Evolutionary conservation across 2,329 filamentous ascomycete species (phyloP).

Genomic region (Beauveria pseudobassiana): DNA sequence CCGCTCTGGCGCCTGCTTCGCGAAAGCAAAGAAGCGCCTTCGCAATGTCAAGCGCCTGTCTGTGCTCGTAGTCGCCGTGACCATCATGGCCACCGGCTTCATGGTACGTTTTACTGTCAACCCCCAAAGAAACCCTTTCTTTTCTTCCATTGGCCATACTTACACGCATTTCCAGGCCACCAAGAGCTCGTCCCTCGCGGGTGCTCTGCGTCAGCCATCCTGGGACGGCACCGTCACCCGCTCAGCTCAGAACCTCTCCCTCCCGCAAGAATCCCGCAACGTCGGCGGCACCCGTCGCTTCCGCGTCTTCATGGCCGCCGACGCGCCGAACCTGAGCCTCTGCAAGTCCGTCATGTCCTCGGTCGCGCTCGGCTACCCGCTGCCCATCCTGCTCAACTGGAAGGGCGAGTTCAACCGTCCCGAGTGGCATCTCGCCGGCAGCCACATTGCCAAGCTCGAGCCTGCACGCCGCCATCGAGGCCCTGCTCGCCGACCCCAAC

Average conservation of each 20-base stretch:
- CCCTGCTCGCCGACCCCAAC: constrained; percentile 17
- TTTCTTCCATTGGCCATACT: neutral
- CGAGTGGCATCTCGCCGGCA: constrained; percentile 30
- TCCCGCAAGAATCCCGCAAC: neutral
- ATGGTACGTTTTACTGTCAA: neutral
- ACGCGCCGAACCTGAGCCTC: constrained; percentile 28
- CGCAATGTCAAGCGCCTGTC: constrained; percentile 9
- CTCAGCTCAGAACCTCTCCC: constrained; percentile 7
- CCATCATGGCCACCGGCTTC: constrained; percentile 9
- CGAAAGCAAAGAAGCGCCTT: constrained; percentile 6
- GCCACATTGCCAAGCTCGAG: constrained; percentile 31
- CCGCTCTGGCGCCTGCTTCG: neutral
- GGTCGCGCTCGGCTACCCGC: constrained; percentile 30
- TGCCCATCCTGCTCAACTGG: constrained; percentile 31
- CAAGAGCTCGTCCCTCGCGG: neutral
- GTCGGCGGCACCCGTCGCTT: constrained; percentile 19
- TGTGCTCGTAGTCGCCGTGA: constrained; percentile 6
- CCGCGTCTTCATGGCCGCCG: constrained; percentile 32
- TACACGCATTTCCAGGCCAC: neutral
- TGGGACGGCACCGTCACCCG: constrained; percentile 9
- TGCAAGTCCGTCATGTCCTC: constrained; percentile 33
- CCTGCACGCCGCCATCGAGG: constrained; percentile 23
- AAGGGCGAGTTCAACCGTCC: constrained; percentile 29
- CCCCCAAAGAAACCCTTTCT: no score
- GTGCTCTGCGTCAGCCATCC: neutral